A percentile compares a stretch with the other conserved stretches of the same genome.
Conservation (phyloP, 495 filamentous ascomycete species). For the Annulohypoxylon bovei region DNA sequence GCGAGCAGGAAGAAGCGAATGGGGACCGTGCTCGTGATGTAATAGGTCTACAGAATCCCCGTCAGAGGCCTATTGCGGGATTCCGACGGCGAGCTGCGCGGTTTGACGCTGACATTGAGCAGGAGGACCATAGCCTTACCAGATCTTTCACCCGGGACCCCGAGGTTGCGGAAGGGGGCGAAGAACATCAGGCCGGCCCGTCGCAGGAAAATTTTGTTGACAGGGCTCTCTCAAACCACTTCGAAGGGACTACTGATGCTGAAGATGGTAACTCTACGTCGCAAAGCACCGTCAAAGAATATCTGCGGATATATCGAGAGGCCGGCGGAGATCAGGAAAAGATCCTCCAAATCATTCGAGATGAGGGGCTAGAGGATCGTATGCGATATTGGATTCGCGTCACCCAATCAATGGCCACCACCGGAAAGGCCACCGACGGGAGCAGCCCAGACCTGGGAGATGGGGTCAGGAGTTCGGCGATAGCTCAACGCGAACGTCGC, state of each 20-base stretch:
- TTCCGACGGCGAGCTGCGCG: conserved; percentile 20
- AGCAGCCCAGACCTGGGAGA: background rate
- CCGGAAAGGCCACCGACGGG: conserved; percentile 6
- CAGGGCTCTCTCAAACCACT: background rate
- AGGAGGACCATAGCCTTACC: background rate
- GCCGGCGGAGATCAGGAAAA: conserved; percentile 67
- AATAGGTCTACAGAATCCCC: conserved; percentile 22
- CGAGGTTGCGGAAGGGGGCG: background rate
- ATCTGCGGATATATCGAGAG: conserved; percentile 61
- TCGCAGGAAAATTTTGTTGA: conserved; percentile 7
- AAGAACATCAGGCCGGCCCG: background rate
- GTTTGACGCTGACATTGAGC: background rate
- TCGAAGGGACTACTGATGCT: background rate
- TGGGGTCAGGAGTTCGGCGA: background rate
- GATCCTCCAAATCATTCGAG: conserved; percentile 69
- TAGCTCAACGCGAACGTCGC: conserved; percentile 6
- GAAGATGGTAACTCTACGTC: conserved; percentile 16
- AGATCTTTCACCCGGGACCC: background rate
- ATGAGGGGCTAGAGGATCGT: conserved; percentile 66
- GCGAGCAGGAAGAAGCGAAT: conserved; percentile 17
- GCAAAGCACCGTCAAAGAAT: conserved; percentile 53
- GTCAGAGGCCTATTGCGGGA: conserved; percentile 37
- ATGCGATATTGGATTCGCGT: conserved; percentile 62
- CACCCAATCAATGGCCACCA: conserved; percentile 43
- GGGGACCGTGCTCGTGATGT: conserved; percentile 18